A percentile compares a stretch with the other conserved stretches of the same genome.
Evolutionary conservation across 2,329 filamentous ascomycete species (phyloP).

Genomic region (Penicillium concentricum): DNA sequence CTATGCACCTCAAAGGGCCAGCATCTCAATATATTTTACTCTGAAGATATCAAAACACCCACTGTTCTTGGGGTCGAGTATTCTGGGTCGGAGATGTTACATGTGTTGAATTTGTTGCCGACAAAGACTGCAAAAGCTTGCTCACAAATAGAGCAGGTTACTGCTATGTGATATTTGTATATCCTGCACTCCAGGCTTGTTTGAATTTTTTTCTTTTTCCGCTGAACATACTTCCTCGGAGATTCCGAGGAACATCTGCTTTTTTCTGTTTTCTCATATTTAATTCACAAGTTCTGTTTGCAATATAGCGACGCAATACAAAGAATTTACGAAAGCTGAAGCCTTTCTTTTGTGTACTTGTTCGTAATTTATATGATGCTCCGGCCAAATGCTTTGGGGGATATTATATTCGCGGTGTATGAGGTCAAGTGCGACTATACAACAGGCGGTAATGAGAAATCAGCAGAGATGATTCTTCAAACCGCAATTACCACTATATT

Average conservation of each 20-base stretch:
- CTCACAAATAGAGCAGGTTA: no score
- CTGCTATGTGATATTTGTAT: not conserved
- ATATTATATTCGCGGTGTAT: not conserved
- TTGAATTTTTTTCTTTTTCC: not conserved
- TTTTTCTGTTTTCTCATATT: not conserved
- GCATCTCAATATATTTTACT: slow-evolving; percentile 16
- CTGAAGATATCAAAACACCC: slow-evolving; percentile 14
- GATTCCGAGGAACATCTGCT: not conserved
- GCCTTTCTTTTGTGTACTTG: not conserved
- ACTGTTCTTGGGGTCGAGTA: slow-evolving; percentile 24
- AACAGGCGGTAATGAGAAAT: not conserved
- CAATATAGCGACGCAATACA: not conserved
- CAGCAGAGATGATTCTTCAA: not conserved
- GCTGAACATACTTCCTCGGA: not conserved
- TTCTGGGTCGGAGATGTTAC: slow-evolving; percentile 18
- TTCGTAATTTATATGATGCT: no score
- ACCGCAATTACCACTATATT: no score
- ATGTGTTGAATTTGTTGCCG: slow-evolving; percentile 18
- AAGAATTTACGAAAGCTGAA: not conserved
- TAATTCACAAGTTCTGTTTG: not conserved
- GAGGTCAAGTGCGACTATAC: not conserved
- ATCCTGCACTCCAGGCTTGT: not conserved
- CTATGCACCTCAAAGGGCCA: slow-evolving; percentile 6
- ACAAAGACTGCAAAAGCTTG: not conserved
- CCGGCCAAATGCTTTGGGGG: no score